phyloP scores from a whole-genome alignment of 352 stramenopile species.

The Thraustochytrium sp. region DNA sequence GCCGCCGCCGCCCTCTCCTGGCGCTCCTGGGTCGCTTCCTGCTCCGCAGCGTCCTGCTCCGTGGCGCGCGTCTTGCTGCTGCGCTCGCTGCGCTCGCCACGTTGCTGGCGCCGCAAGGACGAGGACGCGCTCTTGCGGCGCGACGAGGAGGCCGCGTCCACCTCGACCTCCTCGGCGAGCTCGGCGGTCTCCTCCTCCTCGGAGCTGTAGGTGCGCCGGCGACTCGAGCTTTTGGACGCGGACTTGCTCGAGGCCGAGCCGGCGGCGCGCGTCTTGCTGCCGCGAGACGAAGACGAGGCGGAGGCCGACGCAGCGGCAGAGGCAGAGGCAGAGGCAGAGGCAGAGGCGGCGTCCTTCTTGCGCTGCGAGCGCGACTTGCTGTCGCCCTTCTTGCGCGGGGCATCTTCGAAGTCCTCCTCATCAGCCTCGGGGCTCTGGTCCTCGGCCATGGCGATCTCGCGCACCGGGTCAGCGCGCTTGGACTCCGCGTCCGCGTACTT shows the following conservation, averaged over 20 bases:
- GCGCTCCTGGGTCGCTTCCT: too few relatives aligned
- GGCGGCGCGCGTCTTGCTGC: too few relatives aligned
- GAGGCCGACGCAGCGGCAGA: too few relatives aligned
- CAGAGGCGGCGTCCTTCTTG: neutral
- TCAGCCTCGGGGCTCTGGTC: neutral
- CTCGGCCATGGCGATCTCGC: neutral
- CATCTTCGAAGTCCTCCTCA: neutral
- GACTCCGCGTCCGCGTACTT: neutral
- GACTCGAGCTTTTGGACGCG: neutral
- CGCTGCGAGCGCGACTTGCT: neutral
- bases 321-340: too few relatives aligned
- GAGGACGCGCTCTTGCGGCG: neutral
- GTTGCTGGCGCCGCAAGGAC: neutral
- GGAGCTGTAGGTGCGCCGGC: neutral
- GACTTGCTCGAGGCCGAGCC: neutral
- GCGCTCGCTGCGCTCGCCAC: neutral
- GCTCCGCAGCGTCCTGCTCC: too few relatives aligned
- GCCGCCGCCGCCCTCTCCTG: too few relatives aligned
- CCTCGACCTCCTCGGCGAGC: neutral
- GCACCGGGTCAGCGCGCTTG: neutral
- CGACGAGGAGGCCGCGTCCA: neutral
- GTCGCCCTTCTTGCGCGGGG: neutral
- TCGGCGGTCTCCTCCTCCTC: neutral
- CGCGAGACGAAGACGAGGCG: too few relatives aligned
- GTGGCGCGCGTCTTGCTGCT: too few relatives aligned